Evolutionary conservation across 176 grass and related monocot species (phyloP).

Genomic region (Luzula sylvatica): DNA sequence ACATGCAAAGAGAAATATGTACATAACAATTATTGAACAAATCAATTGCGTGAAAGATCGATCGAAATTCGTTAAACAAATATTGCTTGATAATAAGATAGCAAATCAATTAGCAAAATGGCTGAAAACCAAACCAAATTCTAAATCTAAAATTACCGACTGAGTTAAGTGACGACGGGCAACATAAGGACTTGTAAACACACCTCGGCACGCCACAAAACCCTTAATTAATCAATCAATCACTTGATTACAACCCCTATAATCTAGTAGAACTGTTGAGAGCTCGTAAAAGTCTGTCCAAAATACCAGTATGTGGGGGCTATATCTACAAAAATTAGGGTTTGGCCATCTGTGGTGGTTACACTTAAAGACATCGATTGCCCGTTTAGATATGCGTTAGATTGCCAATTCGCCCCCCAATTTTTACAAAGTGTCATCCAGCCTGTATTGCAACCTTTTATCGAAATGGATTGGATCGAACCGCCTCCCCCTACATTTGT

Average conservation of each 20-base stretch:
- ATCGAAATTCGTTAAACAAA: not conserved
- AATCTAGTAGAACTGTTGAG: constrained; percentile 31
- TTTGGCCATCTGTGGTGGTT: constrained; percentile 35
- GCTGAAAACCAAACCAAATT: not conserved
- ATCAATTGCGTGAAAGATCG: not conserved
- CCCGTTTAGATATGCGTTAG: not conserved
- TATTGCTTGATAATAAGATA: constrained; percentile 1
- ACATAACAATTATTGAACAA: constrained; percentile 16
- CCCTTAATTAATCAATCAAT: not conserved
- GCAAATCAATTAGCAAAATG: not conserved
- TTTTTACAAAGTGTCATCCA: constrained; percentile 12
- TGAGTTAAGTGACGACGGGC: constrained; percentile 2
- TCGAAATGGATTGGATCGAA: constrained; percentile 10
- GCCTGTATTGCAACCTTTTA: constrained; percentile 9
- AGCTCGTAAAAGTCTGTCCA: constrained; percentile 35
- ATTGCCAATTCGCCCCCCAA: constrained; percentile 21
- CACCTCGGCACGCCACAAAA: constrained; percentile 8
- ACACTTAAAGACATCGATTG: constrained; percentile 19
- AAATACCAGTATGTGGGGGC: constrained; percentile 30
- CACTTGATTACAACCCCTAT: not conserved
- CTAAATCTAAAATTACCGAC: constrained; percentile 3
- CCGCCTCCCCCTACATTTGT: constrained; percentile 15
- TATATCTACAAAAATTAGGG: constrained; percentile 24
- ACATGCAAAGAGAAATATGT: too few relatives aligned
- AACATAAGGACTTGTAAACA: not conserved